Evolutionary conservation across 192 early-diverging fungal genomes (phyloP), one percentile per base, ranked within the genome.

Genomic region (Gryganskiella cystojenkinii): DNA sequence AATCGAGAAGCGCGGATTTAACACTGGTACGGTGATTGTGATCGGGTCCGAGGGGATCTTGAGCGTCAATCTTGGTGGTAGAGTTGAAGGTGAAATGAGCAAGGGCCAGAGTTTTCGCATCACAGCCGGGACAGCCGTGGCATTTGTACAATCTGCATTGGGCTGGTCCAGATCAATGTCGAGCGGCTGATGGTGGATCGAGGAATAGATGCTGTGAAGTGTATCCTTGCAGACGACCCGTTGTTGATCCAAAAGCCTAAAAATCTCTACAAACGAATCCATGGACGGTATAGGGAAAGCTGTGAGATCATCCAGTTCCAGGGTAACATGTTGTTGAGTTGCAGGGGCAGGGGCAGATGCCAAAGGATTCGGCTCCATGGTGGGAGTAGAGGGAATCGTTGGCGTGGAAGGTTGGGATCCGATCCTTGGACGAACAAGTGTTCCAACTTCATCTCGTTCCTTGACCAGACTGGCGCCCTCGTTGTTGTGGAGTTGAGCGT

Each of bases 401-500:
- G 74, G 74, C 24, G 74, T 78, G 5, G 74, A 69, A 2, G 74
- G 74, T 20, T 78, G 74, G 33, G 74, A 78, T 7, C 28, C 40
- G 0, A 60, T 40, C 22, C 74, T 40, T 11, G 74, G 74, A 19
- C 74, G 61, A 14, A 78, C 74, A 50, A 78, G 67, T 2, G 47
- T 69, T 2, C 61, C 61, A 22, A 78, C 74, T 33, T 78, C 74
- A 20, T 78, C 74, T 13, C 74, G 51, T 4, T 63, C 74, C 42
- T 59, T 63, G 8, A 78, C 74, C 17, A 78, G 22, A 22, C 44
- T 22, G 6, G 70, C 76, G 24, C 78, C 78, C 9, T 79, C 78
- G 45, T 84, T 84, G 42, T 82, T 84, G 67, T 88, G 88, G 3
- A 89, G 52, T 28, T 86, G 85, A 3, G 89, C 88, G 63, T 91